Conservation (phyloP, 192 early-diverging fungal species). For the Fimicolochytrium jonesii region DNA sequence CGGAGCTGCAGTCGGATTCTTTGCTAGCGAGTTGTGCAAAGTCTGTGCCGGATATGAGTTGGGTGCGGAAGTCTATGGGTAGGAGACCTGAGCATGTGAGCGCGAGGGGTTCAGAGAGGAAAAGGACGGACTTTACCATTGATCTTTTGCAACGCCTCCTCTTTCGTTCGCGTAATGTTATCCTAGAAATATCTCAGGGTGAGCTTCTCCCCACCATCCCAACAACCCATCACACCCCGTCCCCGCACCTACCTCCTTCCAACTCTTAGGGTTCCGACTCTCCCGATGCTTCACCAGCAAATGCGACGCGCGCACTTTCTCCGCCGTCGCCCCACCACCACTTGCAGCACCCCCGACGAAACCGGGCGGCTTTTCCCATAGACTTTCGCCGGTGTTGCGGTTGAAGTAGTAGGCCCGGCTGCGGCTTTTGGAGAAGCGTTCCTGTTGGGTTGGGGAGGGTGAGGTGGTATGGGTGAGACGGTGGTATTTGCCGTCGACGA, state of each 20-base stretch:
- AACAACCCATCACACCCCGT: too few relatives aligned
- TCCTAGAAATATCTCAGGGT: constrained; percentile 37
- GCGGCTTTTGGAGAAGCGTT: constrained; percentile 38
- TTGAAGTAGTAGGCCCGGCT: constrained; percentile 46
- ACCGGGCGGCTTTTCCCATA: constrained; percentile 41
- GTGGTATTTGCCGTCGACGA: too few relatives aligned
- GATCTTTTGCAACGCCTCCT: constrained; percentile 77
- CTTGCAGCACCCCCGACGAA: constrained; percentile 13
- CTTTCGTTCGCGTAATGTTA: constrained; percentile 85
- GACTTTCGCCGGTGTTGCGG: constrained; percentile 28
- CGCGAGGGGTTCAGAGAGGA: background rate
- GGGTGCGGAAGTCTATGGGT: background rate
- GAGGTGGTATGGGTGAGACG: too few relatives aligned
- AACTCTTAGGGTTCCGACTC: constrained; percentile 82
- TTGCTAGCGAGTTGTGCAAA: constrained; percentile 70
- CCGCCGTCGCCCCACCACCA: background rate
- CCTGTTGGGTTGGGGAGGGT: constrained; percentile 18
- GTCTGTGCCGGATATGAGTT: constrained; percentile 48
- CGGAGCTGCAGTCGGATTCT: constrained; percentile 90
- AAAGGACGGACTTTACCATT: constrained; percentile 27
- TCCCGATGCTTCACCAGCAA: constrained; percentile 86
- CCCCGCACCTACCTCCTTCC: constrained; percentile 66
- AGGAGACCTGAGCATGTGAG: background rate
- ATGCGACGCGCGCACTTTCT: constrained; percentile 73
- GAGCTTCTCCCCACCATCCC: background rate